Conservation (phyloP, 108 stramenopile genomes). For the Cyclotella cryptica region DNA sequence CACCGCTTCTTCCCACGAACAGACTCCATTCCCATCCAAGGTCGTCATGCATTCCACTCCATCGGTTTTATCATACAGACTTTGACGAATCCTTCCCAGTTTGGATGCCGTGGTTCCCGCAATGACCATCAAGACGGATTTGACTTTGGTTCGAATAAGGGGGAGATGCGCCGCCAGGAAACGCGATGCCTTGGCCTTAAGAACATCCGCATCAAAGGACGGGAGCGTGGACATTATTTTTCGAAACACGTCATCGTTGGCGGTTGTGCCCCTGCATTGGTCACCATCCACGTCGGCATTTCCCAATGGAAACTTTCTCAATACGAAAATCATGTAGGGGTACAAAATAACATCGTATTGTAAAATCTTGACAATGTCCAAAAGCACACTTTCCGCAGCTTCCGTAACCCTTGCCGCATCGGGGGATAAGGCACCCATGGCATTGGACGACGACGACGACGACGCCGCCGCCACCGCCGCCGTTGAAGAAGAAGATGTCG, state of each 20-base stretch:
- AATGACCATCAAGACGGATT: constrained; percentile 76
- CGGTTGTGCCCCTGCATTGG: neutral
- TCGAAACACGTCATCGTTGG: constrained; percentile 15
- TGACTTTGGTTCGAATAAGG: constrained; percentile 84
- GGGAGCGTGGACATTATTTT: constrained; percentile 76
- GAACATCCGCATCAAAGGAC: constrained; percentile 61
- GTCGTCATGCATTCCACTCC: constrained; percentile 69
- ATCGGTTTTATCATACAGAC: constrained; percentile 89
- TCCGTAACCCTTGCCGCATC: constrained; percentile 50
- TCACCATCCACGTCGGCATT: neutral
- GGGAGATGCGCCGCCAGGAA: constrained; percentile 87
- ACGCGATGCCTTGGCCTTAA: constrained; percentile 74
- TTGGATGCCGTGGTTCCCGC: constrained; percentile 88
- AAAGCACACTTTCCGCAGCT: constrained; percentile 71
- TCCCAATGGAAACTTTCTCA: constrained; percentile 63
- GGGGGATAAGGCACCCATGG: neutral
- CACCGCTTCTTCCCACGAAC: constrained; percentile 88
- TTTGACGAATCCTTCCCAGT: constrained; percentile 87
- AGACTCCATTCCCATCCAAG: constrained; percentile 60
- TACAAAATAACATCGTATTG: constrained; percentile 88
- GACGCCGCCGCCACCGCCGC: no score
- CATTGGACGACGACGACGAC: constrained; percentile 5
- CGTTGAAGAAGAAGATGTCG: no score
- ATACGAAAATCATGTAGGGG: constrained; percentile 84
- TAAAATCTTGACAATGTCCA: constrained; percentile 83